Base-by-base conservation (phyloP, 2,329 filamentous ascomycete species). In the Aspergillus niger region DNA sequence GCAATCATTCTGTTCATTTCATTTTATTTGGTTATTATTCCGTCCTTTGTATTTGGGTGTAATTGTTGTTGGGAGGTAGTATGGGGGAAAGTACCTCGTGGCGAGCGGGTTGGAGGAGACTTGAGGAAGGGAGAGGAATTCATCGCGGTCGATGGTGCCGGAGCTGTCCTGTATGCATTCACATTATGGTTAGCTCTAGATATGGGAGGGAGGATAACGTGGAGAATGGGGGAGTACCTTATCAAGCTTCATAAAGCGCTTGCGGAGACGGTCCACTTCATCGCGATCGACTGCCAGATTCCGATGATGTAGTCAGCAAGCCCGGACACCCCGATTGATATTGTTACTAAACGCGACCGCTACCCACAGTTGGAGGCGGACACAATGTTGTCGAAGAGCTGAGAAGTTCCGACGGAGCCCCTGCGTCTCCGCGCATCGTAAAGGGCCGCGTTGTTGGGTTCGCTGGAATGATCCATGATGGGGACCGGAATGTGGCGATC, bases 181-280 rank as follows among this genome's bases (percentile, higher is more conserved):
- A 22, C 8, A 26, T 11, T n/a, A 5, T 22, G 13, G 30, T 26
- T 28, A 51, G 43, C 32, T 17, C 7, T 15, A 6, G 36, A 36
- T 28, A 4, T 6, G 20, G 48, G 11, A 11, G 8, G n/a, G 36
- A 43, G 7, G 13, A 13, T 5, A 24, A 22, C n/a, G 13, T 17
- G 13, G n/a, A 20, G 28, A 10, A 41, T 5, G 28, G 8, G 17
- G 15, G 22, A 71, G 60, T 54, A 95, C 94, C 86, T 97, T 98
- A 80, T 99, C 95, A 62, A 99, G 83, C 81, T 99, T 99, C 94
- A 98, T 98, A 76, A 99, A 99, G 64, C 94, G 87, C 83, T 99
- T 99, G 74, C 92, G 87, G 76, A 99, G 84, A 72, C 95, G 87
- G 76, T 98, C 95, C 62, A 99, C 92, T 79, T 99, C 95, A 73